Evolutionary conservation across 116 monocot genomes (phyloP).

Genomic region (Cymodocea nodosa): DNA sequence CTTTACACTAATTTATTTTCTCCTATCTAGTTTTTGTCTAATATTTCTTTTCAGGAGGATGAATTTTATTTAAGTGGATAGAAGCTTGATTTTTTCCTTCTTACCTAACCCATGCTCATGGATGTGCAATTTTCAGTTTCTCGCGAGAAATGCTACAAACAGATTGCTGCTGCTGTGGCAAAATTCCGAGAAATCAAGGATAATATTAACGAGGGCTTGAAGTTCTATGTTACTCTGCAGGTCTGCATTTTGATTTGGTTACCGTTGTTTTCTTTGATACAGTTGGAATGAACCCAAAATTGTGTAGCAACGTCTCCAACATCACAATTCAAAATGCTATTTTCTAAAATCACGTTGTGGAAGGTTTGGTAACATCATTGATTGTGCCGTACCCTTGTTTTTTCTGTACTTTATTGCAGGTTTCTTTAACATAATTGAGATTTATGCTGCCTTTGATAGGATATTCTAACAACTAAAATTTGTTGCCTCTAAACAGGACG

Average conservation of each 20-base stretch:
- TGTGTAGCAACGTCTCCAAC: not conserved
- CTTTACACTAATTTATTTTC: too few species aligned
- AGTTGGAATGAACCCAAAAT: not conserved
- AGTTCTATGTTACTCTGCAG: conserved; percentile 74
- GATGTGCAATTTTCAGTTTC: conserved; percentile 30
- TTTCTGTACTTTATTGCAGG: too few species aligned
- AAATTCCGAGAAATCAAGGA: conserved; percentile 77
- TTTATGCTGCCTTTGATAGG: too few species aligned
- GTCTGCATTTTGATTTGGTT: conserved; percentile 16
- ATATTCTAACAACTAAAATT: not conserved
- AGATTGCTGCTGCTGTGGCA: conserved; percentile 61
- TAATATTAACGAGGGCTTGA: conserved; percentile 59
- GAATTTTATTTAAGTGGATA: not conserved
- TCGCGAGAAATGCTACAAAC: conserved; percentile 67
- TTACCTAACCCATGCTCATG: not conserved
- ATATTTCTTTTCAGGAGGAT: not conserved
- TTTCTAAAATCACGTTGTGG: not conserved
- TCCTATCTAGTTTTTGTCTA: not conserved
- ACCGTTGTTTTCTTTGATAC: not conserved
- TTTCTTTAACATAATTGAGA: too few species aligned
- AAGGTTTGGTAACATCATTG: too few species aligned
- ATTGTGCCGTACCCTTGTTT: too few species aligned
- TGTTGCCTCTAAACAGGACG: conserved; percentile 42
- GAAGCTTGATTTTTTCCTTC: conserved; percentile 1
- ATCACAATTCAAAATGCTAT: not conserved